Conservation (phyloP, 2,329 filamentous ascomycete genomes). For the Phaeosphaeria sp. region DNA sequence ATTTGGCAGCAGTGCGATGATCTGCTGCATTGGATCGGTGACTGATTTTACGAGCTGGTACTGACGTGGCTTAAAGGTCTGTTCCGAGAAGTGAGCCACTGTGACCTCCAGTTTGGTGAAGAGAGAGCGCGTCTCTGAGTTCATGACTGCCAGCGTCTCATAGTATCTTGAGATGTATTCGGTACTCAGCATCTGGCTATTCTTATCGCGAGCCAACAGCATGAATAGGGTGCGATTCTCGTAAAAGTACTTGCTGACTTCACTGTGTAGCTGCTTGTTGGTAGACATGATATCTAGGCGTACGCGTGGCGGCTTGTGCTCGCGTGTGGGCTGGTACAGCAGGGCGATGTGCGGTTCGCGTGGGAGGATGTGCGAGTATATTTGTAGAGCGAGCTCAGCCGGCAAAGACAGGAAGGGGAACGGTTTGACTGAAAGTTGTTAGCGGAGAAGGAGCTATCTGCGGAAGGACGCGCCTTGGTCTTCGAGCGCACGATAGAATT, state of each 20-base stretch:
- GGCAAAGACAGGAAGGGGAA: constrained; percentile 33
- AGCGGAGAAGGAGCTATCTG: constrained; percentile 1
- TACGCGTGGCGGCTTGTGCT: constrained; percentile 5
- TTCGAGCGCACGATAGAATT: constrained; percentile 17
- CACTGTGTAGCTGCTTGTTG: constrained; percentile 21
- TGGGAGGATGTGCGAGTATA: constrained; percentile 27
- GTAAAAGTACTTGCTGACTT: constrained; percentile 24
- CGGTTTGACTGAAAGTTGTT: constrained; percentile 17
- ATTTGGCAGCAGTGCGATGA: constrained; percentile 15
- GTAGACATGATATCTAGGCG: constrained; percentile 25
- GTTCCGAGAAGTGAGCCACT: constrained; percentile 8
- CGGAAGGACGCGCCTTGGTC: constrained; percentile 15
- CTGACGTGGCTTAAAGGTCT: constrained; percentile 3
- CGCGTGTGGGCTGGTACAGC: neutral
- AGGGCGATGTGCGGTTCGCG: constrained; percentile 14
- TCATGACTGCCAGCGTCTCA: constrained; percentile 14
- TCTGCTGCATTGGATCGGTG: constrained; percentile 8
- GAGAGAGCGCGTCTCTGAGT: constrained; percentile 5
- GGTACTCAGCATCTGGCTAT: constrained; percentile 1
- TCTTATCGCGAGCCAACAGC: constrained; percentile 4
- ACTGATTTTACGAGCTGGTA: constrained; percentile 2
- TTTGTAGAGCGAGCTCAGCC: constrained; percentile 29
- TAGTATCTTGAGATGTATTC: constrained; percentile 5
- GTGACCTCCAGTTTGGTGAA: constrained; percentile 22
- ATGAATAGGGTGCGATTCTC: constrained; percentile 19